These are phyloP conservation scores for Pittosporum tobira DNA, from an alignment of 129 eudicot species.

Conservation along the genomic window DNA sequence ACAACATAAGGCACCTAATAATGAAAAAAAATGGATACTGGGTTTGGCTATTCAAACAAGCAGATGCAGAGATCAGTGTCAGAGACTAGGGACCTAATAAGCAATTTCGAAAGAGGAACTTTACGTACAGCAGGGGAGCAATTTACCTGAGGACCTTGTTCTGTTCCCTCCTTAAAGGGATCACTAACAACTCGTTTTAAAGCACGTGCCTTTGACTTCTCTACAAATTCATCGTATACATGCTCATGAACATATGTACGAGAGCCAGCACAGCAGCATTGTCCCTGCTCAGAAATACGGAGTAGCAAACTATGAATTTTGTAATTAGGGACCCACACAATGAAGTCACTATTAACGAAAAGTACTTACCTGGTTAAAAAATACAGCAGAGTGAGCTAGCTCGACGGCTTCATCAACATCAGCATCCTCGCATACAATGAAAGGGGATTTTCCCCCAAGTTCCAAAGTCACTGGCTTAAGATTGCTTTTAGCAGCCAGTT, in stretches of 20 bases:
- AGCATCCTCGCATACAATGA: constrained; percentile 51
- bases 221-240: constrained; percentile 45
- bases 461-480: constrained; percentile 74
- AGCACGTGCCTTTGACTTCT: constrained; percentile 42
- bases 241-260: constrained; percentile 53
- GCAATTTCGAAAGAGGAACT: too few relatives aligned
- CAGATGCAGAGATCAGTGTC: too few relatives aligned
- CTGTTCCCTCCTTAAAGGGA: constrained; percentile 41
- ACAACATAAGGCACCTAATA: too few relatives aligned
- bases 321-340: too few relatives aligned
- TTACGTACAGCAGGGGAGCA: too few relatives aligned
- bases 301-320: too few relatives aligned
- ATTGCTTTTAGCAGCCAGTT: constrained; percentile 73
- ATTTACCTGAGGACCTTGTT: constrained; percentile 67
- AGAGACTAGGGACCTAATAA: too few relatives aligned
- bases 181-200: constrained; percentile 41
- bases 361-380: constrained; percentile 38
- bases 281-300: too few relatives aligned
- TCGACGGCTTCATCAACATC: constrained; percentile 47
- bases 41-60: too few relatives aligned
- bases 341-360: too few relatives aligned
- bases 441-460: constrained; percentile 60
- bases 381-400: constrained; percentile 40
- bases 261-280: constrained; percentile 55
- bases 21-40: too few relatives aligned